Base-by-base conservation (phyloP, 768 basidiomycete species). In the Baorangia bicolor region DNA sequence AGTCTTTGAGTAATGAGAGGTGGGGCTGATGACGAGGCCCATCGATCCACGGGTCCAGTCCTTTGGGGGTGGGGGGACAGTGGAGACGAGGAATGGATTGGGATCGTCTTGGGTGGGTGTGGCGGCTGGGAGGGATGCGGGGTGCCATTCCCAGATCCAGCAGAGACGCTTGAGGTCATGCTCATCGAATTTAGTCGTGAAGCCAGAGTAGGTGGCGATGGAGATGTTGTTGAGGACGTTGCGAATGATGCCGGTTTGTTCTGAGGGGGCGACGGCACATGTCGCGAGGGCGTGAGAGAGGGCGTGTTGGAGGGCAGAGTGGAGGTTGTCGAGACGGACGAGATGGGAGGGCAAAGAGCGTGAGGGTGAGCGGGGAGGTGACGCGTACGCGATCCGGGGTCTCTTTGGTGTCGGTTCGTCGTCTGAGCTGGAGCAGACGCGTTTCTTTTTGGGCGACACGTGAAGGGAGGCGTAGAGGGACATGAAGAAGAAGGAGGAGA, bases 121-220 rank as follows among this genome's bases (percentile, higher is more conserved):
- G 2, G 65, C 20, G 9, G 54, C 47, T 3, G 79, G 75, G 4
- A 81, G 50, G 6, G 75, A 57, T 41, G 79, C 70, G 7, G 81
- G 79, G 64, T 91, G 85, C 92, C 92, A 94, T 68, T 93, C 92
- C 90, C 92, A 92, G 16, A 93, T 56, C 91, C 92, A 93, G 72
- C 91, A 92, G 20, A 94, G 78, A 55, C 87, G 79, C 53, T 77
- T 82, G 43, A 93, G 75, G 64, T 92, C 91, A 46, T 86, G 81
- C n/a, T 84, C 59, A 31, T 81, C 79, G 60, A 90, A 85, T 51
- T 82, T 80, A 4, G 84, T 79, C 2, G 81, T 74, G 40, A 92
- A 73, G 10, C 88, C 90, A 33, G 82, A 66, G 68, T 90, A 90
- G 27, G 85, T 85, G 47, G 77, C 77, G 44, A 91, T 69, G 35